Evolutionary conservation across 2,329 filamentous ascomycete genomes (phyloP), one percentile per base, ranked within the genome.

Genomic region (Emmonsia crescens): DNA sequence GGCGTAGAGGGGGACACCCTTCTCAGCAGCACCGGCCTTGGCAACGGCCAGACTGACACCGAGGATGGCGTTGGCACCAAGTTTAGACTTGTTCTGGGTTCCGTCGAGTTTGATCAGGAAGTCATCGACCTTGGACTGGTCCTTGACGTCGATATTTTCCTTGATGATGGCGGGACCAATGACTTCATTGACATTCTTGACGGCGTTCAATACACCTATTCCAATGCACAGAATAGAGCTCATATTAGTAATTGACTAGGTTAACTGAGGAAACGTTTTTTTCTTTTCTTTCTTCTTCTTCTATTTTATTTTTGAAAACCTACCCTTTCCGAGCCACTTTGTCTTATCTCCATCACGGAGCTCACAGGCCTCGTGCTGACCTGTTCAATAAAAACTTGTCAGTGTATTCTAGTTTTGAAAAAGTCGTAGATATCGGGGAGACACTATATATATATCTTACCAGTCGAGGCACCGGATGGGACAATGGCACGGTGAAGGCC

Each of bases 401-500:
- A 72, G 67, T 59, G 29, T 24, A 57, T 48, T 55, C 40, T 36
- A 19, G 10, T 31, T 38, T 33, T 49, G 29, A 29, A 48, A 5
- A 12, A 40, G 12, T 12, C 48, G 12, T 24, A 52, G 21, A 12
- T 44, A 16, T 10, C 14, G 27, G 16, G 57, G 16, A 16, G 29
- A 14, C 40, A 31, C 12, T 1, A 31, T 42, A 9, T 33, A 57
- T 61, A 83, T 86, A 75, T 77, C n/a, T n/a, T 48, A 92, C 89
- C 91, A 73, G 92, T 96, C 72, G 93, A 96, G 73, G 93, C 93
- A 78, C 93, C 93, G 68, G 92, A 96, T 73, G 93, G 93, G 66
- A 97, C 93, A 76, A 96, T 96, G 77, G 93, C 92, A 75, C 93
- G 91, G 86, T 96, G 92, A 67, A 97, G 87, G 75, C 93, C 93